Percentiles rank a stretch among this genome's conserved stretches.
phyloP scores from a whole-genome alignment of 2,329 filamentous ascomycete genomes.

The Alternaria triticina region DNA sequence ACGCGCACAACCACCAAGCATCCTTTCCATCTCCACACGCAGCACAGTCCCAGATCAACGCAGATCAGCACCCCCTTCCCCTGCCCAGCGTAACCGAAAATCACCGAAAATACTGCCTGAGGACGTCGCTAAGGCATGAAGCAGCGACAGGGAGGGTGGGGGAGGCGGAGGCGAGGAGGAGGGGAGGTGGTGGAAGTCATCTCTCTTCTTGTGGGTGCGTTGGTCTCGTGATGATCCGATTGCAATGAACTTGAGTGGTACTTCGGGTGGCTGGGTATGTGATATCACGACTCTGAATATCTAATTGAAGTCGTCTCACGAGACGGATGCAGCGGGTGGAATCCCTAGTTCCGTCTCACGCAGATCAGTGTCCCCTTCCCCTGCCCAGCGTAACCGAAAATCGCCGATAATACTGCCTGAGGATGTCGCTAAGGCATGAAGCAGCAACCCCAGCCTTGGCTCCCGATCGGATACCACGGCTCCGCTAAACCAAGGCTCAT shows the following conservation, averaged over 20 bases:
- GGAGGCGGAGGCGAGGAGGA: too few relatives aligned
- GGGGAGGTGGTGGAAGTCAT: too few relatives aligned
- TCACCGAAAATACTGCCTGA: slow-evolving; percentile 11
- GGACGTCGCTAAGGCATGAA: slow-evolving; percentile 14
- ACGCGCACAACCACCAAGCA: background rate
- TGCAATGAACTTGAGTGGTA: too few relatives aligned
- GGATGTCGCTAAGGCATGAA: slow-evolving; percentile 13
- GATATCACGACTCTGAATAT: too few relatives aligned
- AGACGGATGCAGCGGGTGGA: too few relatives aligned
- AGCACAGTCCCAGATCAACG: background rate
- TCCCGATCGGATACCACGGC: slow-evolving; percentile 14
- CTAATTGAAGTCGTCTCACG: too few relatives aligned
- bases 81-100: background rate
- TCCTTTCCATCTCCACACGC: background rate
- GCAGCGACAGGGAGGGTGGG: background rate
- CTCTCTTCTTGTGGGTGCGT: too few relatives aligned
- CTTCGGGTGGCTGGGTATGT: too few relatives aligned
- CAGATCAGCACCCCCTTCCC: background rate
- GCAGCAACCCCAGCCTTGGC: slow-evolving; percentile 21
- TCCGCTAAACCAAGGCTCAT: slow-evolving; percentile 28
- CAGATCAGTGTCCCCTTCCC: background rate
- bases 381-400: background rate
- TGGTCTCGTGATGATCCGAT: too few relatives aligned
- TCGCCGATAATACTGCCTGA: slow-evolving; percentile 11
- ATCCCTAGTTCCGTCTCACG: too few relatives aligned